These are phyloP conservation scores for Fragilaria radians DNA, from an alignment of 108 stramenopile species.

Conservation along the genomic window DNA sequence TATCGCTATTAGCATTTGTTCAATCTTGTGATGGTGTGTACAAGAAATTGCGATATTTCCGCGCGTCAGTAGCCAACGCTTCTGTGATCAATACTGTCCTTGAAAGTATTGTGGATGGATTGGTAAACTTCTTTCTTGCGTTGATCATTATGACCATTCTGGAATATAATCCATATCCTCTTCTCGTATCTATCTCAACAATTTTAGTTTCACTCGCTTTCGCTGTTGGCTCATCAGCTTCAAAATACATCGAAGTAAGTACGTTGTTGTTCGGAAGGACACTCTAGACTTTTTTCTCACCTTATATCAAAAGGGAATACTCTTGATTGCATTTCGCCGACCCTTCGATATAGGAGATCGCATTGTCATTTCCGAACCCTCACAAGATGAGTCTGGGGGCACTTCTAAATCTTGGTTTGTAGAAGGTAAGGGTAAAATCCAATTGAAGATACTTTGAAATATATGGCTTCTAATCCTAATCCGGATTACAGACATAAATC, in stretches of 20 bases:
- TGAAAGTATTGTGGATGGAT: slow-evolving; percentile 45
- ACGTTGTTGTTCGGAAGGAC: not conserved
- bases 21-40: slow-evolving; percentile 52
- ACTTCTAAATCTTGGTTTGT: slow-evolving; percentile 60
- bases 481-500: slow-evolving; percentile 34
- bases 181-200: slow-evolving; percentile 61
- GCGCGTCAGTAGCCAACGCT: slow-evolving; percentile 49
- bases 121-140: slow-evolving; percentile 50
- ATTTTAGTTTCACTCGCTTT: slow-evolving; percentile 67
- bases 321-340: slow-evolving; percentile 60
- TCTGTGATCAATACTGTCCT: slow-evolving; percentile 67
- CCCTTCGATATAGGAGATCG: slow-evolving; percentile 82
- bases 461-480: not conserved
- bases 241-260: slow-evolving; percentile 57
- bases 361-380: slow-evolving; percentile 49
- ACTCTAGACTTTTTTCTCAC: not conserved
- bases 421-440: slow-evolving; percentile 35
- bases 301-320: slow-evolving; percentile 47
- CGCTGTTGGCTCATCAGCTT: slow-evolving; percentile 58
- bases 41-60: slow-evolving; percentile 45
- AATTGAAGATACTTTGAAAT: not conserved
- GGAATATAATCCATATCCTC: slow-evolving; percentile 64
- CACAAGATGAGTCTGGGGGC: slow-evolving; percentile 20
- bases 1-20: slow-evolving; percentile 55
- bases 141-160: slow-evolving; percentile 44